These are phyloP conservation scores for Solanum pennellii DNA, from an alignment of 257 asterid genomes.

Conservation along the genomic window DNA sequence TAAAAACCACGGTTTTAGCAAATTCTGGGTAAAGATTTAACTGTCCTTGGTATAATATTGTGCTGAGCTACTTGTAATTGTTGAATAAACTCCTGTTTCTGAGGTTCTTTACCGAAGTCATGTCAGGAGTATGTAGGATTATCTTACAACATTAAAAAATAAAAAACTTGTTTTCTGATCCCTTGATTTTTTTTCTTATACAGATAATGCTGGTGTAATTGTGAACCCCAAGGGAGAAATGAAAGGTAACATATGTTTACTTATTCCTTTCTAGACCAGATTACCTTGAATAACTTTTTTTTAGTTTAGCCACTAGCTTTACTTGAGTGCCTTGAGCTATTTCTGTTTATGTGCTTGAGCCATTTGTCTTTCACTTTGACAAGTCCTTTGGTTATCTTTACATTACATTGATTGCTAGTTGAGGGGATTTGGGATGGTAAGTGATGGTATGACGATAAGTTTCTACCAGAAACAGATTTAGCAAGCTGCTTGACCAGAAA, in stretches of 20 bases:
- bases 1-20: neutral
- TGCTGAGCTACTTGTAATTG: neutral
- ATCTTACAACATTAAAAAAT: neutral
- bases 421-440: too few species aligned
- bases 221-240: conserved; percentile 57
- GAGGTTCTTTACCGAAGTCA: neutral
- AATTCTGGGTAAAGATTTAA: neutral
- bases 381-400: neutral
- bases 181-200: neutral
- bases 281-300: neutral
- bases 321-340: neutral
- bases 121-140: neutral
- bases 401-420: too few species aligned
- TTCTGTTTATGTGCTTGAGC: neutral
- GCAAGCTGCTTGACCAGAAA: neutral
- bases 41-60: neutral
- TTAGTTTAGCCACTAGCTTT: neutral
- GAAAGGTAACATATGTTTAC: conserved; percentile 26
- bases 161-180: neutral
- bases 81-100: too few species aligned
- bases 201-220: conserved; percentile 56
- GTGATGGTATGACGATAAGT: neutral
- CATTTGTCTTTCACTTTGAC: neutral
- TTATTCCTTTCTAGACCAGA: neutral
- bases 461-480: neutral